Base-by-base conservation (phyloP, 169 alveolate species). In the Pseudocohnilembus persalinus region DNA sequence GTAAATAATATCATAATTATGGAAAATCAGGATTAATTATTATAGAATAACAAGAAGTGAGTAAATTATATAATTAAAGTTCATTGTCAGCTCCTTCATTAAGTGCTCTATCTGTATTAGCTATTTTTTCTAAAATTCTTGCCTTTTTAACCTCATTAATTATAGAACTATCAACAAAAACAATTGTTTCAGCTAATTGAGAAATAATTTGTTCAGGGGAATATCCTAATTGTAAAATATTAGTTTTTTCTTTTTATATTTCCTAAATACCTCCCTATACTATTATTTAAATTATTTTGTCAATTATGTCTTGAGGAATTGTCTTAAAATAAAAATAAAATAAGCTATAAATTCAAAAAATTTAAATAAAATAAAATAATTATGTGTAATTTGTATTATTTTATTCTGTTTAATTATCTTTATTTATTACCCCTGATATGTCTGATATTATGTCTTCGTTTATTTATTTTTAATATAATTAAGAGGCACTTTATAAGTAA, bases 401-500 rank as follows among this genome's bases (percentile, higher is more conserved):
- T 64, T 24, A 24, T 64, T 64, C 16, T 64, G 29, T 73, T 28
- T 78, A 35, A 28, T 34, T 78, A 6, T 27, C 0, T 34, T 35
- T 16, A 63, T n/a, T 28, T 34, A 30, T 30, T 85, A 90, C 92
- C 32, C 97, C 98, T 81, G 96, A 92, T 16, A 94, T 93, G 35
- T 91, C 96, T 72, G 77, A 68, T 1, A 91, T 91, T 73, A 78
- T 88, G 27, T 93, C 90, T 73, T 83, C 83, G 35, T 81, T 84
- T 29, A 91, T 89, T 72, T 90, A 88, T 89, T 89, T 81, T 76
- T 97, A 89, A 94, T 90, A 92, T 75, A 95, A 83, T 32, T 94
- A 92, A 32, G 96, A 88, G 26, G 98, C 92, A 35, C 98, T 95
- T 89, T 98, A 97, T 31, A 98, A 95, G 76, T 96, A 93, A 85